Conservation (phyloP, 1,284 basidiomycete genomes). For the Grifola frondosa region DNA sequence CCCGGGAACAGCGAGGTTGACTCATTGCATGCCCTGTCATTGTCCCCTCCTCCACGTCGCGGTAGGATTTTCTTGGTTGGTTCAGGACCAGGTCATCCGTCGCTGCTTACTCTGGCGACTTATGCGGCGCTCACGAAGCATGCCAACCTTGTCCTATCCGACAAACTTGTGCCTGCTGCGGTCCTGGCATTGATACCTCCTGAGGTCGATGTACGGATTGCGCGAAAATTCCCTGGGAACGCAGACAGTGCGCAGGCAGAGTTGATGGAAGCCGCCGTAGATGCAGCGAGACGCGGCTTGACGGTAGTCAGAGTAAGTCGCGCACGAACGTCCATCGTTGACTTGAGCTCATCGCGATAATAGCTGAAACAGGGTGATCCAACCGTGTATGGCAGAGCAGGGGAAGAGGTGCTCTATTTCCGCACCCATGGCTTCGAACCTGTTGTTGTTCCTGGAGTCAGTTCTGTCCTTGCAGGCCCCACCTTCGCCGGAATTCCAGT, state of each 20-base stretch:
- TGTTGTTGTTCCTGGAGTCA: slow-evolving; percentile 87
- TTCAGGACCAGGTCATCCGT: slow-evolving; percentile 93
- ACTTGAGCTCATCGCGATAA: slow-evolving; percentile 8
- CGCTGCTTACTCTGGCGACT: slow-evolving; percentile 86
- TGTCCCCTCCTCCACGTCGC: slow-evolving; percentile 33
- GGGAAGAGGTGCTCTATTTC: slow-evolving; percentile 94
- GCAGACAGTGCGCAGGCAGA: slow-evolving; percentile 93
- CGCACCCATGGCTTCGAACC: slow-evolving; percentile 81
- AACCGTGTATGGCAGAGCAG: slow-evolving; percentile 90
- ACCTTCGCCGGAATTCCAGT: slow-evolving; percentile 90
- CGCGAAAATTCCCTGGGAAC: slow-evolving; percentile 97
- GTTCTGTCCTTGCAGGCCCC: slow-evolving; percentile 86
- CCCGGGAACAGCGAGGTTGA: slow-evolving; percentile 17
- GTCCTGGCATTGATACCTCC: slow-evolving; percentile 88
- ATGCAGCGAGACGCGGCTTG: slow-evolving; percentile 77
- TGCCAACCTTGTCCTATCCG: slow-evolving; percentile 87
- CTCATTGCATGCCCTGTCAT: slow-evolving; percentile 27
- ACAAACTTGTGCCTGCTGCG: slow-evolving; percentile 94
- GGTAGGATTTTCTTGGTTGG: slow-evolving; percentile 89
- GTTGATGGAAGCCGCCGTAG: slow-evolving; percentile 88
- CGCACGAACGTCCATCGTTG: background rate
- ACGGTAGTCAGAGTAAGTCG: slow-evolving; percentile 80
- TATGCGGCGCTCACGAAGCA: slow-evolving; percentile 77
- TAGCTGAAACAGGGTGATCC: slow-evolving; percentile 97
- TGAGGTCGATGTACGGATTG: slow-evolving; percentile 74